phyloP scores from a whole-genome alignment of 2,329 filamentous ascomycete species.

The Acarospora socialis region DNA sequence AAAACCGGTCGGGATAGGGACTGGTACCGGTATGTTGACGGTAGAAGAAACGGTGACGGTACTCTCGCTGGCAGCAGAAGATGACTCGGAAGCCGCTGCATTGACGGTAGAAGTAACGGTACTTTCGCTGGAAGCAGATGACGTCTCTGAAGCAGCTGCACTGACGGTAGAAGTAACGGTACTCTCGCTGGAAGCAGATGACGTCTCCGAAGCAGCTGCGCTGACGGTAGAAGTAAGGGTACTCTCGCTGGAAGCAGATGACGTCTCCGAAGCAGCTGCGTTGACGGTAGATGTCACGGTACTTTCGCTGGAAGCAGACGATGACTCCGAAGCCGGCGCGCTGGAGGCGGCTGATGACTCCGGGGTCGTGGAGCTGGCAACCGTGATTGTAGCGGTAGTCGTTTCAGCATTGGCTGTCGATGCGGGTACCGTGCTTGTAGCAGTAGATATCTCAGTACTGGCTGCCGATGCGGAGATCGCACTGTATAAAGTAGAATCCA shows the following conservation, averaged over 20 bases:
- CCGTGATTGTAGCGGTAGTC: not conserved
- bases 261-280: not conserved
- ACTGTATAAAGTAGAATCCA: not conserved
- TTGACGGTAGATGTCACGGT: not conserved
- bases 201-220: not conserved
- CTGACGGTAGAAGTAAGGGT: conserved; percentile 1
- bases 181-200: conserved; percentile 4
- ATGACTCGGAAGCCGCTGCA: conserved; percentile 2
- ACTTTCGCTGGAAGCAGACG: not conserved
- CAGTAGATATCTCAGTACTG: not conserved
- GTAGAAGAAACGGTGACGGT: not conserved
- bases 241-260: too few relatives aligned
- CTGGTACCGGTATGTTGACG: too few relatives aligned
- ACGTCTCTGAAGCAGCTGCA: conserved; percentile 3
- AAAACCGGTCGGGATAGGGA: too few relatives aligned
- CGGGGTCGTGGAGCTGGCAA: conserved; percentile 3
- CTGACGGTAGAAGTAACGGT: not conserved
- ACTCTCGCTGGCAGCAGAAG: not conserved
- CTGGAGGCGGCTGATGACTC: conserved; percentile 3
- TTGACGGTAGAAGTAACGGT: not conserved
- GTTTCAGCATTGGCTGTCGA: conserved; percentile 7
- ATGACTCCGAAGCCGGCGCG: too few relatives aligned
- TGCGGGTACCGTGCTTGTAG: conserved; percentile 4
- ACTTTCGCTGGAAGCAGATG: conserved; percentile 1
- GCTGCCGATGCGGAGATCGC: not conserved